These are phyloP conservation scores for Ascochyta clinopodiicola DNA, from an alignment of 2,329 filamentous ascomycete species.

Conservation along the genomic window DNA sequence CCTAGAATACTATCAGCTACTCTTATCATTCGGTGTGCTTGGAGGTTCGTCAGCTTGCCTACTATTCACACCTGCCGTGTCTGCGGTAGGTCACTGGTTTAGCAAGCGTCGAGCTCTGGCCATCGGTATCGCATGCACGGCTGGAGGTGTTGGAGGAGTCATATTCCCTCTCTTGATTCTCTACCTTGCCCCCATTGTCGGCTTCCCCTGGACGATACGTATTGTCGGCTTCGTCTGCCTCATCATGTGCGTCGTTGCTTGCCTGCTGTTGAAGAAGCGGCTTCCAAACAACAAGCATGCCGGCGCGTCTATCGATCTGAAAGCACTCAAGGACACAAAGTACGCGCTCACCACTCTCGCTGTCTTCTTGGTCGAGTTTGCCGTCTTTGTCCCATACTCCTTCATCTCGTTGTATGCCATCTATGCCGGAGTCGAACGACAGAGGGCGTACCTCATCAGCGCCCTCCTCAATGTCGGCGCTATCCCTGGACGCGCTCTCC, in stretches of 20 bases:
- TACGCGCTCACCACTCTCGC: slow-evolving; percentile 30
- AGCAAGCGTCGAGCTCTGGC: slow-evolving; percentile 48
- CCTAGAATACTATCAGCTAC: slow-evolving; percentile 52
- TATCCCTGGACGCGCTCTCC: slow-evolving; percentile 61
- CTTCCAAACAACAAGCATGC: slow-evolving; percentile 49
- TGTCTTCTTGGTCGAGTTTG: slow-evolving; percentile 60
- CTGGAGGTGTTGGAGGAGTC: slow-evolving; percentile 52
- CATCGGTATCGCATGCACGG: slow-evolving; percentile 51
- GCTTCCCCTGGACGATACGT: slow-evolving; percentile 67
- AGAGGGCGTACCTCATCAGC: slow-evolving; percentile 37
- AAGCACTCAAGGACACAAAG: slow-evolving; percentile 32
- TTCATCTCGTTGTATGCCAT: slow-evolving; percentile 59
- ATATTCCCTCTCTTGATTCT: slow-evolving; percentile 63
- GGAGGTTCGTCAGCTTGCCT: slow-evolving; percentile 50
- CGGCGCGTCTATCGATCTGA: slow-evolving; percentile 45
- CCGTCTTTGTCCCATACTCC: slow-evolving; percentile 66
- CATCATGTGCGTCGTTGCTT: slow-evolving; percentile 18
- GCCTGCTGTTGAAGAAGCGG: slow-evolving; percentile 56
- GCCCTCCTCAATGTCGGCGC: slow-evolving; percentile 58
- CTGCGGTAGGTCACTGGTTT: slow-evolving; percentile 53
- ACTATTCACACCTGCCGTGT: slow-evolving; percentile 48
- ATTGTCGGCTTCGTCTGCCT: slow-evolving; percentile 67
- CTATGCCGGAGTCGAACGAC: slow-evolving; percentile 17
- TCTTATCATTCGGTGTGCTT: slow-evolving; percentile 54
- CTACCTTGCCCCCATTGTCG: slow-evolving; percentile 61